These are phyloP conservation scores for Chaetomium sp. DNA, from an alignment of 2,329 filamentous ascomycete species.

Conservation along the genomic window DNA sequence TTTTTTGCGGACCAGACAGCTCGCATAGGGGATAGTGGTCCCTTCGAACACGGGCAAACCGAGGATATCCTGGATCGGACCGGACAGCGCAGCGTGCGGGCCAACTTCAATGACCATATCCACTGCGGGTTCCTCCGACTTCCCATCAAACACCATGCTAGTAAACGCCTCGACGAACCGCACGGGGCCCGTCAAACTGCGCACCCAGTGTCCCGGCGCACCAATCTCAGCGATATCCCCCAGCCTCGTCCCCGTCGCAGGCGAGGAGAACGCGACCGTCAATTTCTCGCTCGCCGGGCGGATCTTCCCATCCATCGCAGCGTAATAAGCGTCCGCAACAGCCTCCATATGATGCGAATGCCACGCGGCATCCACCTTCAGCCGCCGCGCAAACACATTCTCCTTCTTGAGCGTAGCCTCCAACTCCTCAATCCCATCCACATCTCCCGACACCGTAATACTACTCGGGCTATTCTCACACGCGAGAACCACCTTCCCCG, in stretches of 20 bases:
- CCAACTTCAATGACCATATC: conserved; percentile 31
- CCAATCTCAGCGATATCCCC: conserved; percentile 14
- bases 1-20: conserved; percentile 18
- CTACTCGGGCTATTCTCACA: conserved; percentile 24
- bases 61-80: conserved; percentile 31
- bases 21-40: conserved; percentile 14
- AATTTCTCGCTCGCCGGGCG: conserved; percentile 21
- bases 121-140: conserved; percentile 17
- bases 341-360: conserved; percentile 37
- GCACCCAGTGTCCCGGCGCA: conserved; percentile 21
- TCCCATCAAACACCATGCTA: conserved; percentile 19
- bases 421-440: conserved; percentile 26
- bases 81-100: conserved; percentile 31
- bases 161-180: conserved; percentile 29
- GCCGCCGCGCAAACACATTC: conserved; percentile 31
- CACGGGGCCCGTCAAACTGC: conserved; percentile 31
- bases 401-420: conserved; percentile 25
- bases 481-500: conserved; percentile 20
- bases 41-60: conserved; percentile 16
- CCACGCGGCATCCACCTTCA: conserved; percentile 37
- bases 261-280: conserved; percentile 20
- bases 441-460: conserved; percentile 25
- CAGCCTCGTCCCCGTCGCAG: conserved; percentile 23
- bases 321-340: conserved; percentile 29
- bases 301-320: conserved; percentile 20